Base-by-base conservation (phyloP, 805 yeast species). In the Lachancea fermentati region DNA sequence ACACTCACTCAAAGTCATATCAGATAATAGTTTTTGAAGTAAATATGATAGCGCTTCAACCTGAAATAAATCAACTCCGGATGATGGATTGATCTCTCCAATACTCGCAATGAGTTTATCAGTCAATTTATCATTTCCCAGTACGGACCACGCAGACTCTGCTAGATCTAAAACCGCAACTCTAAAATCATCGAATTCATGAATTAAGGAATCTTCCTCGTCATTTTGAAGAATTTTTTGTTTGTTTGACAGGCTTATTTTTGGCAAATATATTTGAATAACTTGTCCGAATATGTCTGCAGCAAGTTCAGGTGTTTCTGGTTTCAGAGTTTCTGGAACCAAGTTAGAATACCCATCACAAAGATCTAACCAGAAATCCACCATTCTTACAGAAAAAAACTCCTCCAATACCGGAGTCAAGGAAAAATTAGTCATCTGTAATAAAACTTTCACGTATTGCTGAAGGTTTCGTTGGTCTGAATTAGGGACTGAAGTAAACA, bases 91-190 rank as follows among this genome's bases (percentile, higher is more conserved):
- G 24, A 34, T 11, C 16, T 45, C 45, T 14, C 61, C 61, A 15
- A 60, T 45, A 30, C 62, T 57, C 12, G 48, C 32, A 7, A 60
- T 54, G 6, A 62, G 41, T 19, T 56, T 46, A 36, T 56, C 52
- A 2, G 66, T 60, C 42, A 62, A 46, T 34, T 59, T 53, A 32
- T 52, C 55, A 39, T 62, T 57, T 29, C 84, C 85, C 28, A 86
- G 67, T 4, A 85, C 66, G 1, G 87, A 75, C 65, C 81, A 85
- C 1, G 81, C 61, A 0, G 77, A 68, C 40, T 87, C 93, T 47
- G 85, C 75, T 29, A 89, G 68, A 50, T 93, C 97, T 1, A 81
- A 74, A 7, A 83, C 81, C 45, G 83, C 91, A 24, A 76, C 65
- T 50, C 97, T 72, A 59, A 78, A 91, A 18, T 77, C 71, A 16